phyloP scores from a whole-genome alignment of 306 rosid species.

The Vigna trinervia region DNA sequence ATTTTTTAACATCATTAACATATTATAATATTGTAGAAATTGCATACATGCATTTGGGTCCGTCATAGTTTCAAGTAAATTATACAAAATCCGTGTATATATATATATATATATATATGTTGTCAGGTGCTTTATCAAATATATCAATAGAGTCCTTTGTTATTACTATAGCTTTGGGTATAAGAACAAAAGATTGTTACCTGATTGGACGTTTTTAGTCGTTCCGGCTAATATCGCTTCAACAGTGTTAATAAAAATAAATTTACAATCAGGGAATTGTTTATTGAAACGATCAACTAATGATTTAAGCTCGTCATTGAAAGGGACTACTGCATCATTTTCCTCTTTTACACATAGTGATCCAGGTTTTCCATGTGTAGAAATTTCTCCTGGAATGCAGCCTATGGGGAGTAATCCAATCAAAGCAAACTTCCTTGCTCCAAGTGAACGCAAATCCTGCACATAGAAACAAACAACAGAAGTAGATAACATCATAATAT shows the following conservation, averaged over 20 bases:
- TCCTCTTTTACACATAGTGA: slow-evolving; percentile 54
- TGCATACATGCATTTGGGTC: no score
- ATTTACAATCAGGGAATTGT: slow-evolving; percentile 45
- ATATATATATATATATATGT: no score
- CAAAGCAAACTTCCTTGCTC: slow-evolving; percentile 70
- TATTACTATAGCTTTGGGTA: no score
- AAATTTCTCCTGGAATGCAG: slow-evolving; percentile 59
- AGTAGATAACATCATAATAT: neutral
- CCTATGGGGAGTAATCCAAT: slow-evolving; percentile 58
- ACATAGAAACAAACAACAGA: neutral
- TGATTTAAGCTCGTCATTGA: slow-evolving; percentile 52
- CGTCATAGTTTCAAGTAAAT: no score
- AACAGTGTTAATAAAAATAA: slow-evolving; percentile 6
- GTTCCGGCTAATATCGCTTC: no score
- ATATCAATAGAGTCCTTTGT: no score
- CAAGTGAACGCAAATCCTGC: slow-evolving; percentile 55
- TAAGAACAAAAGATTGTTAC: neutral
- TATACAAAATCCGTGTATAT: no score
- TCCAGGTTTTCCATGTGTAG: slow-evolving; percentile 45
- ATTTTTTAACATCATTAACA: no score
- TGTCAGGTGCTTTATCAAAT: no score
- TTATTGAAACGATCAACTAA: slow-evolving; percentile 51
- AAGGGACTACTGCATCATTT: slow-evolving; percentile 43
- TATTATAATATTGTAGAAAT: no score
- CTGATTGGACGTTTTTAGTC: neutral